Base-by-base conservation (phyloP, 768 basidiomycete species). In the Porpolomopsis calyptriformis region DNA sequence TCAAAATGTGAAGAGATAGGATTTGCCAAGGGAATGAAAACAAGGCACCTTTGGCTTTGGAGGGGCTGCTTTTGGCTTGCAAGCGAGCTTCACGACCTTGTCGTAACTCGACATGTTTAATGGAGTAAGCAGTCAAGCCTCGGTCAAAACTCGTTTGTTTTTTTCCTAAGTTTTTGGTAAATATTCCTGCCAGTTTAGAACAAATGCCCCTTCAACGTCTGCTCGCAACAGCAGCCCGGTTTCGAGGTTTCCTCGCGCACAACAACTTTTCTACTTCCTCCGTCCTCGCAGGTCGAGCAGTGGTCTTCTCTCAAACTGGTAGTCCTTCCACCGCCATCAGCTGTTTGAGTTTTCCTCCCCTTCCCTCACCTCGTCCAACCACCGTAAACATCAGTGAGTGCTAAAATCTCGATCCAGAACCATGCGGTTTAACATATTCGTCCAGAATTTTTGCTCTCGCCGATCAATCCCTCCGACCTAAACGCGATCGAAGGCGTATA, bases 11-110 rank as follows among this genome's bases (percentile, higher is more conserved):
- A 10, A 46, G 35, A 27, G 16, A 22, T 33, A 23, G 12, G 4
- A 12, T 37, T 3, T 4, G 22, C 33, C 9, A 48, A n/a, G 38
- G 19, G 46, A 29, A 36, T 53, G 22, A 40, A 34, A 40, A 19
- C 11, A 25, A 45, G 41, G 33, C 49, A 90, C 93, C 77, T 99
- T 99, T 52, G 90, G 67, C 68, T 99, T 99, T 51, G 96, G 96
- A 2, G 89, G 82, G 2, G 90, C 89, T 38, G 88, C 80, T 69
- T 98, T 98, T 47, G 93, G 89, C 74, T 97, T 97, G 69, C 92
- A 97, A 11, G 94, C 96, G 60, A 89, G 68, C 68, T 94, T 96
- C 55, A 98, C 86, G 58, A 86, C 82, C 73, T 98, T 88, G 71
- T 88, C 85, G 64, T 74, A 85, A 66, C 80, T 82, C 55, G 84